These are phyloP conservation scores for Amborella trichopoda DNA, from an alignment of 164 flowering plant genomes.

Conservation along the genomic window DNA sequence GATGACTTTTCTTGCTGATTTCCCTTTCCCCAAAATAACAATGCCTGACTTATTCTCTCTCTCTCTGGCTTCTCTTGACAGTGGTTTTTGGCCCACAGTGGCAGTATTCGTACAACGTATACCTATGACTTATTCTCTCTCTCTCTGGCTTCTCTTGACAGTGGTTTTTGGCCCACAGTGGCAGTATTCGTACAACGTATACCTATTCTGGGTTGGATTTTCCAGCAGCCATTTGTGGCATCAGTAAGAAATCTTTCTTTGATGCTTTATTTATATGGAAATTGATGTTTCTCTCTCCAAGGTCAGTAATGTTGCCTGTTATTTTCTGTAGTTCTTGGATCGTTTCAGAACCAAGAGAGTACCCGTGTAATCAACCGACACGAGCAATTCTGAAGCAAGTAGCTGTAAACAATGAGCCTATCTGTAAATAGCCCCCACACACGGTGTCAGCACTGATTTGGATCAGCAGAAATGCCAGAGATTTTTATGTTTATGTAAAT, in stretches of 20 bases:
- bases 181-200: slow-evolving; percentile 86
- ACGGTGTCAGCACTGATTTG: no score
- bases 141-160: no score
- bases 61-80: no score
- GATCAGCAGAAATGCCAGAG: no score
- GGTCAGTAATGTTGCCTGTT: not conserved
- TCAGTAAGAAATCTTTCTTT: slow-evolving; percentile 40
- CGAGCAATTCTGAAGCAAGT: no score
- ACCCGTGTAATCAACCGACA: slow-evolving; percentile 22
- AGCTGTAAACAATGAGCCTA: no score
- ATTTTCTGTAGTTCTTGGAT: slow-evolving; percentile 15
- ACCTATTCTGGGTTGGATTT: slow-evolving; percentile 91
- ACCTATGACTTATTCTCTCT: slow-evolving; percentile 84
- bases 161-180: slow-evolving; percentile 97
- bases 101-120: slow-evolving; percentile 86
- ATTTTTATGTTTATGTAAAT: no score
- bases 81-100: slow-evolving; percentile 97
- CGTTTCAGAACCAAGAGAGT: slow-evolving; percentile 20
- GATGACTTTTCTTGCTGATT: no score
- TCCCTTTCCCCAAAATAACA: no score
- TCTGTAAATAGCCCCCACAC: no score
- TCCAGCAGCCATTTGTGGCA: slow-evolving; percentile 82
- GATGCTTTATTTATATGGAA: not conserved
- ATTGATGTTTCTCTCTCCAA: not conserved
- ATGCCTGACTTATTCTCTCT: no score